Evolutionary conservation across 2,329 filamentous ascomycete genomes (phyloP), one percentile per base, ranked within the genome.

Genomic region (Geosmithia flava): DNA sequence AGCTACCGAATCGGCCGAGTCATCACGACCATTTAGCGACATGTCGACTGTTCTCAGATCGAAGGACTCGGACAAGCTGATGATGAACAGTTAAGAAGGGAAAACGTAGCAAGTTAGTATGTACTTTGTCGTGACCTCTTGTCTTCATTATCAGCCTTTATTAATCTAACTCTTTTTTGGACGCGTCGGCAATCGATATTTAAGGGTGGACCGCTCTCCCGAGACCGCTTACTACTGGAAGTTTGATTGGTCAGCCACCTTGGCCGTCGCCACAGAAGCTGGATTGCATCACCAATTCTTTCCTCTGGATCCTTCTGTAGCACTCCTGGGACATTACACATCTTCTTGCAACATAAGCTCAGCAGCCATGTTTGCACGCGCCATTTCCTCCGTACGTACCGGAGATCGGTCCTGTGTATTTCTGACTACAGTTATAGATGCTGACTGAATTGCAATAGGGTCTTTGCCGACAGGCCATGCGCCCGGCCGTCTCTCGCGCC

Each of bases 391-490:
- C 20, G 47, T 49, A 49, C 27, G 47, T 19, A n/a, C 23, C 3
- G 20, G 4, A 19, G 3, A 4, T 13, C 20, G 19, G 19, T 29
- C 7, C 3, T 20, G 33, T 37, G 19, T 16, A 11, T 37, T 13
- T 13, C 15, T 16, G 33, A 13, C 33, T 7, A 37, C 13, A 10
- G 27, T 3, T 23, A 30, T 45, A 16, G n/a, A n/a, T 30, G 37
- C 42, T 50, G 42, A 44, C 48, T 47, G 23, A 46, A 19, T n/a
- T 40, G 8, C 16, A 8, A 20, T 45, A 68, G 66, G 62, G 55
- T 51, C 48, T 65, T 53, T 56, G 64, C 46, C 60, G 66, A 56
- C 65, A 66, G 55, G 61, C 64, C 48, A 59, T 60, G 46, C 63
- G 65, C 42, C 64, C 66, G 46, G 58, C 58, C 30, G 55, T 58